Base-by-base conservation (phyloP, 805 yeast genomes). In the Saturnispora serradocipensis region DNA sequence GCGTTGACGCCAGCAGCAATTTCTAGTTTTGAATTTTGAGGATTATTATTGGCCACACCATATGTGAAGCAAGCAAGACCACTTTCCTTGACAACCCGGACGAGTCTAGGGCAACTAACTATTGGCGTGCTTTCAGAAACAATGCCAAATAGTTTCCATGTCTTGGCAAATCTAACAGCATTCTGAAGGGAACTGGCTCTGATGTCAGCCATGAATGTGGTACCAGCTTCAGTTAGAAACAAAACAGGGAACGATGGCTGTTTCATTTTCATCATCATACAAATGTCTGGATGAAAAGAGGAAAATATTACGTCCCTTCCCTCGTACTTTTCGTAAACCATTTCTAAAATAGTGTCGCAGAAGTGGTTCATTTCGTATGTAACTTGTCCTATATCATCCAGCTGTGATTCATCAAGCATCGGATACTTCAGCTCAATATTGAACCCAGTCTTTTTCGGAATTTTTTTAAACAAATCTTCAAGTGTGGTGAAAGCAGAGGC, bases 1-100 rank as follows among this genome's bases (percentile, higher is more conserved):
- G 99, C 99, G 72, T 91, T 98, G 11, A 91, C 96, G 8, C 98
- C 98, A 3, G 95, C 90, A 56, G 80, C 81, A 84, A 91, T 84
- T 67, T 91, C 97, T 52, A 86, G 71, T 58, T 81, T 82, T 28
- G 95, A 89, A 55, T 82, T 81, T 52, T 80, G 88, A 0, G 97
- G 96, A 35, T 80, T 81, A 61, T 91, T 91, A 66, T 91, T 91
- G 63, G 77, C 75, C 1, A 78, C 75, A 28, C 98, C 98, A 60
- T 91, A 91, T 0, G 97, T 87, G 52, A 91, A 91, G 67, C 97
- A 90, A 11, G 90, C 97, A 56, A 91, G 74, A 0, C 97, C 97
- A 47, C 86, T 80, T 15, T 88, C 82, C 65, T 91, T 91, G 32
- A 91, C 95, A n/a, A 88, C 96, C 55, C 82, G 81, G 0, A 95